Percentiles rank a stretch among this genome's conserved stretches.
These are phyloP conservation scores for Mentha longifolia DNA, from an alignment of 257 asterid genomes.

Conservation along the genomic window DNA sequence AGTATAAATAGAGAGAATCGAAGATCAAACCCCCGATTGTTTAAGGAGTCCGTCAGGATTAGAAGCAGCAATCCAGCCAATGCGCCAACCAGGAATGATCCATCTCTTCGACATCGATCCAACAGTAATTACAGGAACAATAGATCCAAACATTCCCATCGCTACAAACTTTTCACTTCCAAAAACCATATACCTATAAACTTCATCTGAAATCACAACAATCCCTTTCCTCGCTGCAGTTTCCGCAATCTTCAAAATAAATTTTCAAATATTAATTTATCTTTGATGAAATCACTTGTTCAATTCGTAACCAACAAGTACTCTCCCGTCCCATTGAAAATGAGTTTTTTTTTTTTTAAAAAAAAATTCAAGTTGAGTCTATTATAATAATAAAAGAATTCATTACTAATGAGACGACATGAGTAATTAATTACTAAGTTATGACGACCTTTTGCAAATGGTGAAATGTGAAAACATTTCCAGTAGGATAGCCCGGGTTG, in stretches of 20 bases:
- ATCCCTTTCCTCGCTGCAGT: conserved; percentile 57
- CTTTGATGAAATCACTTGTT: background rate
- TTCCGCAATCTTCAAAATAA: conserved; percentile 55
- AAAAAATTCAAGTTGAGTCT: too few species aligned
- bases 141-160: conserved; percentile 56
- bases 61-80: conserved; percentile 66
- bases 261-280: background rate
- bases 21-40: conserved; percentile 48
- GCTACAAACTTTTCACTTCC: conserved; percentile 53
- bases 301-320: too few species aligned
- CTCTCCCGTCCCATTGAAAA: too few species aligned
- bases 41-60: conserved; percentile 64
- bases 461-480: conserved; percentile 57
- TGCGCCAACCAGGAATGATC: conserved; percentile 81
- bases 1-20: too few species aligned
- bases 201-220: conserved; percentile 69
- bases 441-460: conserved; percentile 69
- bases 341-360: too few species aligned
- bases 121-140: conserved; percentile 57
- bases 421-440: too few species aligned
- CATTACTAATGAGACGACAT: too few species aligned
- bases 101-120: conserved; percentile 78
- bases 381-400: too few species aligned
- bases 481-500: conserved; percentile 82
- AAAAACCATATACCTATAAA: conserved; percentile 58